Evolutionary conservation across 257 asterid genomes (phyloP), one percentile per base, ranked within the genome.

Genomic region (Gentiana dahurica): DNA sequence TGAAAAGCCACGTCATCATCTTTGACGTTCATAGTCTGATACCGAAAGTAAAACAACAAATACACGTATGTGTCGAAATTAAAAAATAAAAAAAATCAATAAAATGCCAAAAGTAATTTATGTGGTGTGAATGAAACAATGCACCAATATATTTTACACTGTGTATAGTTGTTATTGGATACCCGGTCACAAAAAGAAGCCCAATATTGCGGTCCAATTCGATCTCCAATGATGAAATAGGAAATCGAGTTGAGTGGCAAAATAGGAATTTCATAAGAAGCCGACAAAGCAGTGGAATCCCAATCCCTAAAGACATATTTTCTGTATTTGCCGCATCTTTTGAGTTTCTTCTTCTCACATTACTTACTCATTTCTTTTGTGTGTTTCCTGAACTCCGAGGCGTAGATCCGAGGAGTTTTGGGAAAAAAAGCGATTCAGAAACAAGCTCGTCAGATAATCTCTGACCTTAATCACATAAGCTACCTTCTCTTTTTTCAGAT

Each of bases 371-470:
- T 3, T 37, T 60, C 60, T 46, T 12, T 44, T 62, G 39, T 15
- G 35, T 45, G 34, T 60, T 64, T 68, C 72, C 69, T 63, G 37
- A 66, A 69, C 81, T 76, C 79, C 79, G 64, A 71, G 81, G 79
- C 78, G 55, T 69, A 66, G 73, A 76, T 73, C 81, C 81, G 72
- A 73, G 81, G 79, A 72, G 79, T 76, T 72, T 67, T 51, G 70
- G 76, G 60, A 58, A 70, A 63, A 65, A 55, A 45, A n/a, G 50
- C 66, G 44, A 15, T 48, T 34, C 53, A 43, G 52, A 61, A 61
- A 57, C 56, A 61, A 59, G 46, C 58, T 57, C 60, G 47, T 43
- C 5, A 41, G 46, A 3, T 41, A 41, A 1, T 33, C 57, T 37
- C 50, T 49, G 37, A 9, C 48, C 13, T 37, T 7, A 64, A 49